A percentile compares a stretch with the other conserved stretches of the same genome.
phyloP scores from a whole-genome alignment of 306 rosid genomes.

The Potentilla sterilis region DNA sequence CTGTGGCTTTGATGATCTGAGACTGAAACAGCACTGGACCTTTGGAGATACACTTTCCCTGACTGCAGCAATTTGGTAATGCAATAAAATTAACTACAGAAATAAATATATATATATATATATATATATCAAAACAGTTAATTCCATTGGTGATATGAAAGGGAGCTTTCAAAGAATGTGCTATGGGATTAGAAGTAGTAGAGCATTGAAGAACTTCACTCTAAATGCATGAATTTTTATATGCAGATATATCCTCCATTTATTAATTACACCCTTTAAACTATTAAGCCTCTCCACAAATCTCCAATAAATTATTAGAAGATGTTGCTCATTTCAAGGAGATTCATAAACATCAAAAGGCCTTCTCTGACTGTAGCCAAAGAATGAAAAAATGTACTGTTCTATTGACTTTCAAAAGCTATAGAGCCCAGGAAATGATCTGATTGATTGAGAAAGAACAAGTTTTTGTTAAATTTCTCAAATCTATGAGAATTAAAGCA shows the following conservation, averaged over 20 bases:
- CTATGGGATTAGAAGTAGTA: conserved; percentile 27
- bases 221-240: conserved; percentile 3
- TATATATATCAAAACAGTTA: background rate
- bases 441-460: background rate
- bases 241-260: conserved; percentile 4
- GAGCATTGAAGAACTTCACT: conserved; percentile 33
- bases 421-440: background rate
- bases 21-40: conserved; percentile 36
- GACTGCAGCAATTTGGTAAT: conserved; percentile 50
- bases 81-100: background rate
- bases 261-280: conserved; percentile 7
- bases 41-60: conserved; percentile 82
- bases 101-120: conserved; percentile 4
- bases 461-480: background rate
- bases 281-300: background rate
- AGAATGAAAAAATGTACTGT: conserved; percentile 9
- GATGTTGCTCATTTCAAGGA: background rate
- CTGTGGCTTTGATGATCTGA: conserved; percentile 38
- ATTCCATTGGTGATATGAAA: conserved; percentile 16
- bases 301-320: background rate
- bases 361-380: background rate
- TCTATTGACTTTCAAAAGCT: conserved; percentile 43
- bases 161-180: conserved; percentile 12
- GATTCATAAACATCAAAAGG: conserved; percentile 1
- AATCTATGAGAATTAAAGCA: conserved; percentile 9